Base-by-base conservation (phyloP, 1,284 basidiomycete genomes). In the Macrocystidia cucumis region DNA sequence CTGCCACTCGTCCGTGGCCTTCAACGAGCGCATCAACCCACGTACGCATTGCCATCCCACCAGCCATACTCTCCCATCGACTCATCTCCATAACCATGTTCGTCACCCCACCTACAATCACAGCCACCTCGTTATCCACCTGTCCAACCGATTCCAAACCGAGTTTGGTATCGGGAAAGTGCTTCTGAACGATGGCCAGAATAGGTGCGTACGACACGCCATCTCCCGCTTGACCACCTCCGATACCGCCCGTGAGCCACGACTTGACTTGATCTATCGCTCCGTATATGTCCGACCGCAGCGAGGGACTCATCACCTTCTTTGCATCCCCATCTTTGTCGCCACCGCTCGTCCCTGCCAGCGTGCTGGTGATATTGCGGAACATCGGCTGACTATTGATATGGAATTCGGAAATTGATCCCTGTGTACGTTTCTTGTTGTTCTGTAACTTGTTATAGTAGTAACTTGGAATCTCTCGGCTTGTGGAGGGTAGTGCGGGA, bases 41-140 rank as follows among this genome's bases (percentile, higher is more conserved):
- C n/a, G 67, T 71, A 22, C 66, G 59, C 60, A 70, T 67, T 27
- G 70, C 62, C 66, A 72, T 69, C 13, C 58, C 65, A 6, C 67
- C 66, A 2, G 67, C 62, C 62, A 70, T 67, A 4, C 64, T 61
- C 39, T 71, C 69, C 68, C 67, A 71, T 49, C 59, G 63, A 46
- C 67, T 69, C 52, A 69, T 60, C 49, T 70, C 67, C 39, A 72
- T 46, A 16, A 67, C 52, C 66, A 69, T 67, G 43, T 71, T 68
- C 32, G 70, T 70, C 26, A 70, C 51, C 12, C 69, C 70, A 18
- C 67, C 67, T 5, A 72, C 60, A 38, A 72, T 48, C 28, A 65
- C 48, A 4, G 65, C 61, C 26, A 62, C 58, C 45, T 73, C 68
- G 9, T 49, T 50, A 23, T 70, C 68, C 9, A 50, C 48, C 31